Evolutionary conservation across 306 rosid genomes (phyloP).

Genomic region (Inga laurina): DNA sequence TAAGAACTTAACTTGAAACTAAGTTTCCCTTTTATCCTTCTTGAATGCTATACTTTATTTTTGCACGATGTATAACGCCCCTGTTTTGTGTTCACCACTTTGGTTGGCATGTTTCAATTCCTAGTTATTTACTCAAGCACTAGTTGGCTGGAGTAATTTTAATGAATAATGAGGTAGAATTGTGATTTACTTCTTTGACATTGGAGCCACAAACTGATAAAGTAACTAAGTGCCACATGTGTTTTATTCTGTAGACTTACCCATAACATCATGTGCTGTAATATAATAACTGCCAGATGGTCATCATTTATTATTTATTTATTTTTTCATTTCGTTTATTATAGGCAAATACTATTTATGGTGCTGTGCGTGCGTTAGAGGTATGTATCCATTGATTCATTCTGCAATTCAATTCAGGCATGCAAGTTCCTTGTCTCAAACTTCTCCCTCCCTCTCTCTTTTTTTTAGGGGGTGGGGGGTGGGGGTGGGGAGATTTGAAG

Average conservation of each 20-base stretch:
- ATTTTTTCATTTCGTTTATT: slow-evolving; percentile 16
- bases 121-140: not conserved
- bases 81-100: not conserved
- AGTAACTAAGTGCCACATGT: not conserved
- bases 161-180: not conserved
- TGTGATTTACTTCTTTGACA: slow-evolving; percentile 19
- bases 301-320: not conserved
- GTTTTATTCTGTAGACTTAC: not conserved
- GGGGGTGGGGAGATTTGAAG: not conserved
- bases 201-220: slow-evolving; percentile 4
- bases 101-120: not conserved
- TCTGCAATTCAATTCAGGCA: not conserved
- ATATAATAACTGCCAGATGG: not conserved
- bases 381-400: slow-evolving; percentile 26
- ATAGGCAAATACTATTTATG: slow-evolving; percentile 52
- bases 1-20: not conserved
- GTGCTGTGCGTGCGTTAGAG: slow-evolving; percentile 57
- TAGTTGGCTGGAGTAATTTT: not conserved
- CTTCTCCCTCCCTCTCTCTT: not conserved
- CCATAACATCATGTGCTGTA: not conserved
- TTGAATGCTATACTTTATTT: slow-evolving; percentile 3
- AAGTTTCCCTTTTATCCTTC: not conserved
- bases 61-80: not conserved
- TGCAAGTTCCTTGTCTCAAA: slow-evolving; percentile 3
- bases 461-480: not conserved